Percentiles rank a stretch among this genome's conserved stretches.
Evolutionary conservation across 2,329 filamentous ascomycete species (phyloP).

Genomic region (Calcarisporium arbuscula): DNA sequence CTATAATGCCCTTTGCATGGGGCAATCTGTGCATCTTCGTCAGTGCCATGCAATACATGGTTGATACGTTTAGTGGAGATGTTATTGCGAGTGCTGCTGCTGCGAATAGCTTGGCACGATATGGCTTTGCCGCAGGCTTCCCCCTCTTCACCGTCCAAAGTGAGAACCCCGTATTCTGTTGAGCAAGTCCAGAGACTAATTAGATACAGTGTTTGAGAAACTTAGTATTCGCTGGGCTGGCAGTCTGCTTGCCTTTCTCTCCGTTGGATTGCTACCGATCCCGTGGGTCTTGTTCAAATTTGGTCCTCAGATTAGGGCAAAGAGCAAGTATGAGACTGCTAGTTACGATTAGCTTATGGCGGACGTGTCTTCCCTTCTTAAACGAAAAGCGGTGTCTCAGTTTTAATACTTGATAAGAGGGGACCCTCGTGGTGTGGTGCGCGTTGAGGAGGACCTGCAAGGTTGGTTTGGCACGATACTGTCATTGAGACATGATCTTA

Average conservation of each 20-base stretch:
- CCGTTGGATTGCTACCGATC: conserved; percentile 11
- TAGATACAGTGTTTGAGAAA: background rate
- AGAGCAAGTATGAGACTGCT: conserved; percentile 4
- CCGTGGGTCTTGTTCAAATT: conserved; percentile 14
- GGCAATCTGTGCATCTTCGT: conserved; percentile 8
- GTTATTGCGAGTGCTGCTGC: conserved; percentile 19
- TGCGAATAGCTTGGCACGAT: conserved; percentile 38
- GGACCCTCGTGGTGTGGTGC: too few species aligned
- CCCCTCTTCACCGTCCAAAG: conserved; percentile 33
- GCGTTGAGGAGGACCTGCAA: too few species aligned
- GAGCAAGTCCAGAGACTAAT: background rate
- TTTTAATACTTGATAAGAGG: too few species aligned
- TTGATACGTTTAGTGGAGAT: conserved; percentile 13
- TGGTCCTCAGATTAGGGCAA: conserved; percentile 3
- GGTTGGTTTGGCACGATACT: too few species aligned
- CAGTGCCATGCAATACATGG: conserved; percentile 12
- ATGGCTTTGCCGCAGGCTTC: conserved; percentile 32
- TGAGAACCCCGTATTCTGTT: background rate
- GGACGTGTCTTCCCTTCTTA: too few species aligned
- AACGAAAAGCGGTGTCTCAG: too few species aligned
- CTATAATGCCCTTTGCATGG: conserved; percentile 13
- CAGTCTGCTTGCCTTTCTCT: conserved; percentile 14
- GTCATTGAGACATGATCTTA: too few species aligned
- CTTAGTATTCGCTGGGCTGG: conserved; percentile 11
- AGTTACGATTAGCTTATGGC: too few species aligned